A percentile compares a stretch with the other conserved stretches of the same genome.
These are phyloP conservation scores for Trametes hirsuta DNA, from an alignment of 1,284 basidiomycete species.

Conservation along the genomic window DNA sequence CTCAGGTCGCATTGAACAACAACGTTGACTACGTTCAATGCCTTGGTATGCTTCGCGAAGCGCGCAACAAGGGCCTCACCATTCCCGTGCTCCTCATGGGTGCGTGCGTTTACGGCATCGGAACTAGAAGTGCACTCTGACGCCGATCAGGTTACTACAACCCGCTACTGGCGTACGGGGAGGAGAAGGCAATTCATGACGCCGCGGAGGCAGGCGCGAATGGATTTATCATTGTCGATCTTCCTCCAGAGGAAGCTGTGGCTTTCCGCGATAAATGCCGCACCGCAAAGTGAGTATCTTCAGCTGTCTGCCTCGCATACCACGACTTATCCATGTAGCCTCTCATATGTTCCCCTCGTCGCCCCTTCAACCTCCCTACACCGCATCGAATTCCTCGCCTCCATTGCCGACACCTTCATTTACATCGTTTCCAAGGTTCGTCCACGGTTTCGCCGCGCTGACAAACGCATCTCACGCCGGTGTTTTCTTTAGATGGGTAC, in stretches of 20 bases:
- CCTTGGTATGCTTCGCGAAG: conserved; percentile 79
- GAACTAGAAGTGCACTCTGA: neutral
- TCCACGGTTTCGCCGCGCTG: neutral
- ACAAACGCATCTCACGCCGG: neutral
- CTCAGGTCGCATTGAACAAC: conserved; percentile 81
- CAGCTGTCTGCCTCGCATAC: neutral
- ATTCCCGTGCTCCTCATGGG: conserved; percentile 94
- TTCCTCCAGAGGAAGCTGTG: conserved; percentile 96
- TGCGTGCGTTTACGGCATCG: conserved; percentile 37
- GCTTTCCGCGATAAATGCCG: conserved; percentile 89
- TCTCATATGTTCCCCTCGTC: conserved; percentile 97
- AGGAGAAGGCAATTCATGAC: conserved; percentile 91
- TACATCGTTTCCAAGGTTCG: conserved; percentile 92
- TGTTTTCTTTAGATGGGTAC: conserved; percentile 83
- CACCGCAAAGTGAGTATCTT: conserved; percentile 60
- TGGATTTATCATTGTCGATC: conserved; percentile 97
- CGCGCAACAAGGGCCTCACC: conserved; percentile 81
- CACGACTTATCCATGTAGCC: conserved; percentile 44
- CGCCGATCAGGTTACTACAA: conserved; percentile 86
- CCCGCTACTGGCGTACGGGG: conserved; percentile 93
- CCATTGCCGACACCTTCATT: conserved; percentile 96
- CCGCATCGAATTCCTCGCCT: conserved; percentile 89
- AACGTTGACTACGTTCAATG: conserved; percentile 78
- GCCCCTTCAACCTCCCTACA: conserved; percentile 90
- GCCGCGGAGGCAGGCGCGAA: conserved; percentile 91